phyloP scores from a whole-genome alignment of 768 basidiomycete genomes.

The Tubosaeta sp. region DNA sequence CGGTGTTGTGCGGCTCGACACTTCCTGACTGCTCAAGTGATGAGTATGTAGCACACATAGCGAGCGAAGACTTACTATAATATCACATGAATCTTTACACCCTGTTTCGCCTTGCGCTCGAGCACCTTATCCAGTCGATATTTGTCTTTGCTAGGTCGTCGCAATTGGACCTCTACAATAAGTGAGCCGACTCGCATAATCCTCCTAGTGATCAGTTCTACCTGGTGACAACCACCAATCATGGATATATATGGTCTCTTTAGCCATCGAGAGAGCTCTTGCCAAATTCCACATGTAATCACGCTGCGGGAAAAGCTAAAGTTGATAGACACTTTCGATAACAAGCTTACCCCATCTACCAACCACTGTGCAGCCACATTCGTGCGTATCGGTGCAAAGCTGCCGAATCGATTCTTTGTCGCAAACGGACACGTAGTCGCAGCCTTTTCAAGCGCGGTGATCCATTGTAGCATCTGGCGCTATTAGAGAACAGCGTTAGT shows the following conservation, averaged over 20 bases:
- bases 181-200: neutral
- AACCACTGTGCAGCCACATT: constrained; percentile 98
- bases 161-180: constrained; percentile 68
- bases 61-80: constrained; percentile 61
- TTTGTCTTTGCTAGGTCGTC: constrained; percentile 77
- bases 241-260: constrained; percentile 88
- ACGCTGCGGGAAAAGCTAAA: constrained; percentile 45
- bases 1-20: constrained; percentile 91
- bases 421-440: constrained; percentile 75
- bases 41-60: constrained; percentile 1
- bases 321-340: neutral
- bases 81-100: constrained; percentile 94
- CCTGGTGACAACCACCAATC: constrained; percentile 98
- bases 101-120: constrained; percentile 89
- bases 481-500: constrained; percentile 25
- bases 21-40: constrained; percentile 67
- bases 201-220: constrained; percentile 26
- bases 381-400: constrained; percentile 87
- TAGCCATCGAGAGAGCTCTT: constrained; percentile 84
- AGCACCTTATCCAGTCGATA: constrained; percentile 86
- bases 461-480: constrained; percentile 98
- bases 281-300: constrained; percentile 99
- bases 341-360: constrained; percentile 79
- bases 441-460: constrained; percentile 82
- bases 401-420: constrained; percentile 82